A percentile compares a stretch with the other conserved stretches of the same genome.
Conservation (phyloP, 768 basidiomycete species). For the Pluteus cervinus region DNA sequence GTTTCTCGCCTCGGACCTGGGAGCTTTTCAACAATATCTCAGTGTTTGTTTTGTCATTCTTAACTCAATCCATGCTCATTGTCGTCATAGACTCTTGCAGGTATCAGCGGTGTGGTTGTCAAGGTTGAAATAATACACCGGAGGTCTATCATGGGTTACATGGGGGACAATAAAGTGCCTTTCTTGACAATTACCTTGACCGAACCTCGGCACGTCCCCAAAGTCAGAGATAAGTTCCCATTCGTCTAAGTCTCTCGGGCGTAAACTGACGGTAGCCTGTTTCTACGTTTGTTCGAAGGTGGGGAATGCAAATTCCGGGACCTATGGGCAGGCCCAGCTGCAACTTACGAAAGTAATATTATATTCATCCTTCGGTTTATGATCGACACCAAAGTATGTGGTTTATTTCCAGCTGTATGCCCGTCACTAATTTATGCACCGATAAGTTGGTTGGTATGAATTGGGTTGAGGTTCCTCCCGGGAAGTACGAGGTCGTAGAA, state of each 20-base stretch:
- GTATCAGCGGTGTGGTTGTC: slow-evolving; percentile 33
- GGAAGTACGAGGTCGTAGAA: slow-evolving; percentile 65
- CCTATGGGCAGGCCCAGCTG: slow-evolving; percentile 44
- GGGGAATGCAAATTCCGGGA: slow-evolving; percentile 65
- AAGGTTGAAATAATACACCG: slow-evolving; percentile 56
- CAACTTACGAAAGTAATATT: slow-evolving; percentile 94
- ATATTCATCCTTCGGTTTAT: slow-evolving; percentile 90
- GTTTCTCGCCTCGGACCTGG: slow-evolving; percentile 62
- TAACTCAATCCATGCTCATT: neutral
- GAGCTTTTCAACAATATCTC: slow-evolving; percentile 57
- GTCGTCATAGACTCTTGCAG: slow-evolving; percentile 23
- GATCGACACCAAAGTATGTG: slow-evolving; percentile 86
- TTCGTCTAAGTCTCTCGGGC: slow-evolving; percentile 1
- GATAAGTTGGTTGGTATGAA: slow-evolving; percentile 94
- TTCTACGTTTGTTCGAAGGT: slow-evolving; percentile 62
- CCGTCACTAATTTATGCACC: slow-evolving; percentile 1
- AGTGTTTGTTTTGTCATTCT: slow-evolving; percentile 44
- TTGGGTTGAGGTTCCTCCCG: slow-evolving; percentile 91
- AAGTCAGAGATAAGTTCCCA: slow-evolving; percentile 80
- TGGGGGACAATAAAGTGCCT: slow-evolving; percentile 67
- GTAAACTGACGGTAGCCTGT: slow-evolving; percentile 13
- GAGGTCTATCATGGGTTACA: slow-evolving; percentile 83
- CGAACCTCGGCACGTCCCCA: slow-evolving; percentile 74
- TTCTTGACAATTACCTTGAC: slow-evolving; percentile 83
- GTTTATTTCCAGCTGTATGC: neutral